A percentile compares a stretch with the other conserved stretches of the same genome.
These are phyloP conservation scores for Datisca glomerata DNA, from an alignment of 306 rosid genomes.

Conservation along the genomic window DNA sequence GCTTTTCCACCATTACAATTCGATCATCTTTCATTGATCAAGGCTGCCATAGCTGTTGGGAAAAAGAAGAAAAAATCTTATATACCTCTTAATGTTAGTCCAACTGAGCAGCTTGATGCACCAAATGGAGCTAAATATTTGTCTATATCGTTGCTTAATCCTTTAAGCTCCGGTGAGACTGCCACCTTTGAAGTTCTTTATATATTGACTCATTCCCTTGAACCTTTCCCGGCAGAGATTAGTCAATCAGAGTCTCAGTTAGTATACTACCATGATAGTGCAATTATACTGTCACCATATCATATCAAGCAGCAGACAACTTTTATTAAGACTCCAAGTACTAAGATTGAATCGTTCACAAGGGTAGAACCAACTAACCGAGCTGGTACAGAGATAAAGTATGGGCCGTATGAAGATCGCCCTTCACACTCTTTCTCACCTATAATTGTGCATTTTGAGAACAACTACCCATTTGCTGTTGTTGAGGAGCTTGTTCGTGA, in stretches of 20 bases:
- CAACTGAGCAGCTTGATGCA: conserved; percentile 51
- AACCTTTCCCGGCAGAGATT: conserved; percentile 89
- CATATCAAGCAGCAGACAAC: conserved; percentile 73
- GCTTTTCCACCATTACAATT: conserved; percentile 68
- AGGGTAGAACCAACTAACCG: conserved; percentile 61
- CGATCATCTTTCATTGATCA: conserved; percentile 60
- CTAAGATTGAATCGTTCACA: conserved; percentile 77
- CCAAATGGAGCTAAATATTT: conserved; percentile 79
- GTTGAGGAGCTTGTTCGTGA: conserved; percentile 98
- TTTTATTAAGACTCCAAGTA: conserved; percentile 67
- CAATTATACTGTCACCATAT: conserved; percentile 75
- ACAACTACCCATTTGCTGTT: conserved; percentile 74
- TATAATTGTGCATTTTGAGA: conserved; percentile 81
- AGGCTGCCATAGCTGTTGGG: conserved; percentile 59
- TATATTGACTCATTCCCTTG: conserved; percentile 65
- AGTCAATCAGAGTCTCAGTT: conserved; percentile 86
- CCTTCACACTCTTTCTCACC: conserved; percentile 76
- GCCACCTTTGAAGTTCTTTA: conserved; percentile 72
- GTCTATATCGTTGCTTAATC: conserved; percentile 45
- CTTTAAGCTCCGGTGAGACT: conserved; percentile 48
- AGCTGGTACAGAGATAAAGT: conserved; percentile 62
- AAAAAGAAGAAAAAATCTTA: conserved; percentile 71
- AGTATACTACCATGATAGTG: conserved; percentile 84
- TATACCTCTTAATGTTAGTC: conserved; percentile 64
- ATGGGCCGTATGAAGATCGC: conserved; percentile 66